These are phyloP conservation scores for Nectriaceae sp. DNA, from an alignment of 2,329 filamentous ascomycete species.

Conservation along the genomic window DNA sequence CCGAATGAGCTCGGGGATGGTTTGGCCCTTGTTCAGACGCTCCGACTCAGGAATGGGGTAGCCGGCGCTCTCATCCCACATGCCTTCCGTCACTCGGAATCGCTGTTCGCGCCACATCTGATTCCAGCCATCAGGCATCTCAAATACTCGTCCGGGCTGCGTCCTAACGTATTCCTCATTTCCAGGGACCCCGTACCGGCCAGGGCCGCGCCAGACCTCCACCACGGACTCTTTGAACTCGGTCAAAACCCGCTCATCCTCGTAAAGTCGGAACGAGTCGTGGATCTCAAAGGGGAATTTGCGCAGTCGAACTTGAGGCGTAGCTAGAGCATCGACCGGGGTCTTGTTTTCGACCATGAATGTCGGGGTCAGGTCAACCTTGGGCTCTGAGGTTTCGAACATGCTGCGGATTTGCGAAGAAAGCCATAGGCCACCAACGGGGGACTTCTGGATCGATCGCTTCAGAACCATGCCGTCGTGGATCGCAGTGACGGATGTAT, in stretches of 20 bases:
- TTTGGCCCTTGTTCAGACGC: slow-evolving; percentile 69
- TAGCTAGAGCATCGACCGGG: slow-evolving; percentile 81
- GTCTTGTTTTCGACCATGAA: slow-evolving; percentile 88
- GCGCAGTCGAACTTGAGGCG: slow-evolving; percentile 74
- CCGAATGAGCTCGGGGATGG: slow-evolving; percentile 80
- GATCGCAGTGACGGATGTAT: slow-evolving; percentile 85
- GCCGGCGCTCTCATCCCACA: slow-evolving; percentile 85
- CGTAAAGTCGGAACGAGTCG: slow-evolving; percentile 75
- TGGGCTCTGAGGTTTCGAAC: slow-evolving; percentile 69
- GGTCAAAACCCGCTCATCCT: slow-evolving; percentile 90
- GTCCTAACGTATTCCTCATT: slow-evolving; percentile 77
- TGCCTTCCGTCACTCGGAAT: slow-evolving; percentile 81
- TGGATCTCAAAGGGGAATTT: slow-evolving; percentile 63
- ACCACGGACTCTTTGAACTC: slow-evolving; percentile 99
- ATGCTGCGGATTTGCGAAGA: slow-evolving; percentile 84
- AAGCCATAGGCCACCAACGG: slow-evolving; percentile 85
- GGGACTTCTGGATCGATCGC: slow-evolving; percentile 83
- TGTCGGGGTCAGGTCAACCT: slow-evolving; percentile 77
- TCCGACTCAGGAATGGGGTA: slow-evolving; percentile 51
- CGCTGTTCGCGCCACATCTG: slow-evolving; percentile 90
- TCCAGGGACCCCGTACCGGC: slow-evolving; percentile 61
- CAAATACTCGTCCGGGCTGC: slow-evolving; percentile 83
- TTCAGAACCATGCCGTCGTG: slow-evolving; percentile 94
- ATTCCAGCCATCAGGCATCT: slow-evolving; percentile 97
- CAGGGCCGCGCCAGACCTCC: slow-evolving; percentile 85